Evolutionary conservation across 2,329 filamentous ascomycete genomes (phyloP).

Genomic region (Colletotrichum viniferum): DNA sequence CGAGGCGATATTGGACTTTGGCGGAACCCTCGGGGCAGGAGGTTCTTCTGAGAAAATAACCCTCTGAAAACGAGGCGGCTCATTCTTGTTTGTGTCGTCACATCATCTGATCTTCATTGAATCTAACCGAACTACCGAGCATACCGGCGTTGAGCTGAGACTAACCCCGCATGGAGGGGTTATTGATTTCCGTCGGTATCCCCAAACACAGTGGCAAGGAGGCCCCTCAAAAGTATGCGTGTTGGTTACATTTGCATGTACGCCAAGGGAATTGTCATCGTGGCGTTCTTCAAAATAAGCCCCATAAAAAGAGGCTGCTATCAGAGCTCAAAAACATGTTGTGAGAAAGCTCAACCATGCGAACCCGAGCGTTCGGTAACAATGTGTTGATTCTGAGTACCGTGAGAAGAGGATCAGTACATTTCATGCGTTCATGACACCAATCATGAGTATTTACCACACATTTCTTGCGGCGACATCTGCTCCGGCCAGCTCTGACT

Average conservation of each 20-base stretch:
- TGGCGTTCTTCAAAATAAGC: neutral
- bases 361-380: neutral
- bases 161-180: neutral
- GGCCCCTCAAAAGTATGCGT: neutral
- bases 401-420: rapidly evolving
- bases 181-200: neutral
- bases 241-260: neutral
- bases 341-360: neutral
- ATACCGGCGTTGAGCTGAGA: neutral
- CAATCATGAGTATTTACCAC: neutral
- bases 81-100: neutral
- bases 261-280: neutral
- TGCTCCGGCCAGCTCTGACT: neutral
- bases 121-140: neutral
- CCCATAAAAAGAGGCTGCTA: neutral
- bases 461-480: neutral
- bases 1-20: neutral
- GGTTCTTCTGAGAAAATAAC: neutral
- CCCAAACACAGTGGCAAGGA: neutral
- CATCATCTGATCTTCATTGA: neutral
- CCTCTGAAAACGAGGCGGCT: neutral
- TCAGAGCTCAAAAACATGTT: neutral
- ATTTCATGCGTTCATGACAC: neutral
- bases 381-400: neutral
- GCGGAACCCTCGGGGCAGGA: neutral